Conservation (phyloP, 2,329 filamentous ascomycete genomes). For the Talaromyces sp. region DNA sequence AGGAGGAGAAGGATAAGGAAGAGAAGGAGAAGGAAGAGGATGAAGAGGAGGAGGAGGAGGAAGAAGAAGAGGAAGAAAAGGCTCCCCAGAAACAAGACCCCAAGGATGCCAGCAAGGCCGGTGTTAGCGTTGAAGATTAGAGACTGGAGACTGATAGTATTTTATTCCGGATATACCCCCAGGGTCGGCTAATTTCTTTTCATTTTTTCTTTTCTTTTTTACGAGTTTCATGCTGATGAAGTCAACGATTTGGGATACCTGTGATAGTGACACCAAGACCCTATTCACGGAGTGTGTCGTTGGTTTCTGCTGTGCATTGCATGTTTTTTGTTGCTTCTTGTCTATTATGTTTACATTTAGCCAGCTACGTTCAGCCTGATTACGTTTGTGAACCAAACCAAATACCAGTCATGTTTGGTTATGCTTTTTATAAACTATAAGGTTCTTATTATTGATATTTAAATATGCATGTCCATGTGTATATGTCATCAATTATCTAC, state of each 20-base stretch:
- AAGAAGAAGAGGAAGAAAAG: slow-evolving; percentile 4
- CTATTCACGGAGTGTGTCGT: background rate
- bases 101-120: slow-evolving; percentile 19
- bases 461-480: background rate
- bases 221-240: background rate
- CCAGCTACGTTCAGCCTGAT: background rate
- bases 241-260: slow-evolving; percentile 3
- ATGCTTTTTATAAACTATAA: background rate
- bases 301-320: background rate
- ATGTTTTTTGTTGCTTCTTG: background rate
- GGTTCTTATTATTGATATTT: background rate
- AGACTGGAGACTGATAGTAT: background rate
- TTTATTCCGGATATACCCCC: background rate
- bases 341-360: background rate
- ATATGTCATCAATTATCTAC: background rate
- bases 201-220: background rate
- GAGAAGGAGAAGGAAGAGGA: background rate
- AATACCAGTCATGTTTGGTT: background rate
- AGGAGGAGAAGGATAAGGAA: background rate
- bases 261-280: slow-evolving; percentile 5
- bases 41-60: background rate
- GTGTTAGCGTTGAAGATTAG: slow-evolving; percentile 22
- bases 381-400: background rate
- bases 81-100: slow-evolving; percentile 18
- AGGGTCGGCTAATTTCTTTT: background rate